Base-by-base conservation (phyloP, 2,329 filamentous ascomycete genomes). In the Microdochium nivale region DNA sequence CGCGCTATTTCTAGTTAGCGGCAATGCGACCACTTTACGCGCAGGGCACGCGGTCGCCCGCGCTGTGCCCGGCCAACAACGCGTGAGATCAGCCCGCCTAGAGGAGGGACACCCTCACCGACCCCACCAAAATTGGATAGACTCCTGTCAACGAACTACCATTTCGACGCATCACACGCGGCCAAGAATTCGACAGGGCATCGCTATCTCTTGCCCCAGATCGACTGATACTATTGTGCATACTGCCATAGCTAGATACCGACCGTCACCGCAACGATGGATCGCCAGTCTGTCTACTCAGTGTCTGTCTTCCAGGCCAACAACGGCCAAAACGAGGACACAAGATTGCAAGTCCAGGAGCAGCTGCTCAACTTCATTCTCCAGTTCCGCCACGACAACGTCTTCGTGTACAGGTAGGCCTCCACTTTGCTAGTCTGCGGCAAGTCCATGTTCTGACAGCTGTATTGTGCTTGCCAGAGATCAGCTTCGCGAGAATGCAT, bases 401-500 rank as follows among this genome's bases (percentile, higher is more conserved):
- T 86, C 63, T 97, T 96, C 71, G 84, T 96, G 63, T 99, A 97
- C 79, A 83, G 90, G 90, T 92, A 68, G 57, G 71, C 2, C 27
- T 24, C 14, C 43, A 48, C 24, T 52, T 23, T n/a, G 49, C 25
- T 3, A 30, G 48, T 51, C 25, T 2, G 10, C 25, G 24, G 14
- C 16, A n/a, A 32, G 7, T 33, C 49, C 14, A 3, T 50, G 8
- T 8, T 48, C 57, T 62, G 23, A 63, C 27, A 16, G n/a, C 10
- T n/a, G 13, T 23, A 35, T 66, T 75, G 54, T 75, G 52, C 4
- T 11, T 7, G 47, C 3, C 60, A 95, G 94, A 80, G 92, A 97
- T 63, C 94, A 97, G 71, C 81, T 99, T 53, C 84, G 89, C 62
- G 90, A 97, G 66, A 99, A 99, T 73, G 90, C 94, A 8, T 80